phyloP scores from a whole-genome alignment of 192 early-diverging fungal genomes.

The Diversispora epigaea region DNA sequence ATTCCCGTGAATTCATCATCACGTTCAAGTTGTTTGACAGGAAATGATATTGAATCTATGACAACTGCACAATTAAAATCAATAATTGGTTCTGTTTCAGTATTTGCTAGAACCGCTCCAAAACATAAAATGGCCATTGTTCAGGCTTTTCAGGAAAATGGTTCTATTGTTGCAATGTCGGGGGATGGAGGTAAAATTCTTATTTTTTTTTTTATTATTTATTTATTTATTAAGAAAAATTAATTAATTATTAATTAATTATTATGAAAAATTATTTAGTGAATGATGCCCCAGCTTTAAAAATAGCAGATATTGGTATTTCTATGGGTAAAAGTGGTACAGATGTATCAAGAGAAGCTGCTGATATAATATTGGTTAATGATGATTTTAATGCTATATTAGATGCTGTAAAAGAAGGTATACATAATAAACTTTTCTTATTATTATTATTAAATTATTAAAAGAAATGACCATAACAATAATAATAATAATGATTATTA shows the following conservation, averaged over 20 bases:
- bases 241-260: background rate
- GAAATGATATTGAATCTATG: constrained; percentile 67
- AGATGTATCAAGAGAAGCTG: constrained; percentile 94
- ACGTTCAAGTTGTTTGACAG: constrained; percentile 68
- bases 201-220: background rate
- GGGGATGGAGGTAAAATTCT: constrained; percentile 70
- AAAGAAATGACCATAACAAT: background rate
- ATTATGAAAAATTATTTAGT: constrained; percentile 41
- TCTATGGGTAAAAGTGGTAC: constrained; percentile 96
- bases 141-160: constrained; percentile 79
- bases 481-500: too few species aligned
- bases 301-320: constrained; percentile 93
- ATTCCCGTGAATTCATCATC: constrained; percentile 66
- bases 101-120: constrained; percentile 80
- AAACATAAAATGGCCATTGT: constrained; percentile 94
- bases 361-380: constrained; percentile 95
- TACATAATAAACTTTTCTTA: background rate
- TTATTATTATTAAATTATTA: background rate
- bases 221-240: too few species aligned
- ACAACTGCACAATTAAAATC: constrained; percentile 61
- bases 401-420: constrained; percentile 93
- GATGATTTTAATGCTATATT: constrained; percentile 94
- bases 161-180: constrained; percentile 91
- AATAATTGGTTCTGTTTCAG: constrained; percentile 59
- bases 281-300: constrained; percentile 93